Percentiles rank a stretch among this genome's conserved stretches.
These are phyloP conservation scores for Pichia inconspicua DNA, from an alignment of 1,139 yeast genomes.

Conservation along the genomic window DNA sequence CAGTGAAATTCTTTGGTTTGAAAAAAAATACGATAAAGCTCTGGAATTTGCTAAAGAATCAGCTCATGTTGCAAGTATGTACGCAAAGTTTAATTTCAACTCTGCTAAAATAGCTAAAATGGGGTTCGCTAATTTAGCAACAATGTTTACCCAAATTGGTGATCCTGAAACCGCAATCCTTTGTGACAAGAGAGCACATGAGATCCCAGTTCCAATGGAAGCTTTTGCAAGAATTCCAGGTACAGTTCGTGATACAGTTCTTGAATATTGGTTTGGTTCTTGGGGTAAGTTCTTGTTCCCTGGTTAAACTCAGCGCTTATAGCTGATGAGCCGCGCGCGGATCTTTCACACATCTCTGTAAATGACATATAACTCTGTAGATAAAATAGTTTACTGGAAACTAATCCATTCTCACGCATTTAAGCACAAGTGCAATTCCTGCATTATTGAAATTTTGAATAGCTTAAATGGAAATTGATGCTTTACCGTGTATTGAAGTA, in stretches of 20 bases:
- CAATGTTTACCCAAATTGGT: slow-evolving; percentile 33
- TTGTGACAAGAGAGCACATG: slow-evolving; percentile 23
- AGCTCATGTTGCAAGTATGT: slow-evolving; percentile 29
- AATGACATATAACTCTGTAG: too few relatives aligned
- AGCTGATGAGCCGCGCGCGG: neutral
- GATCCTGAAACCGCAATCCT: slow-evolving; percentile 27
- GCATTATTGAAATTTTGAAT: too few relatives aligned
- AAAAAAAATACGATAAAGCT: slow-evolving; percentile 46
- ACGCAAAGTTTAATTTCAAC: slow-evolving; percentile 30
- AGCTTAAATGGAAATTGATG: neutral
- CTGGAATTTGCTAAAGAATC: slow-evolving; percentile 58
- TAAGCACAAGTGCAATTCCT: too few relatives aligned
- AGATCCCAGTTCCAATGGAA: slow-evolving; percentile 26
- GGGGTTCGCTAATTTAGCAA: slow-evolving; percentile 31
- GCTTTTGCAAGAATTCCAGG: slow-evolving; percentile 20
- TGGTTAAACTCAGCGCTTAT: too few relatives aligned
- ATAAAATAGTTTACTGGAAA: too few relatives aligned
- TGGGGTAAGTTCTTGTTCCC: slow-evolving; percentile 29
- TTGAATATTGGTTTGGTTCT: slow-evolving; percentile 27
- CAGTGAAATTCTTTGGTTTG: slow-evolving; percentile 59
- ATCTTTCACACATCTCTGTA: too few relatives aligned
- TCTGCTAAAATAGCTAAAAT: slow-evolving; percentile 35
- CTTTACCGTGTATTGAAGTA: neutral
- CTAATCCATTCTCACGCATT: too few relatives aligned
- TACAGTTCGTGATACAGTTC: slow-evolving; percentile 26